Base-by-base conservation (phyloP, 2,329 filamentous ascomycete species). In the Scopulariopsis brevicaulis region DNA sequence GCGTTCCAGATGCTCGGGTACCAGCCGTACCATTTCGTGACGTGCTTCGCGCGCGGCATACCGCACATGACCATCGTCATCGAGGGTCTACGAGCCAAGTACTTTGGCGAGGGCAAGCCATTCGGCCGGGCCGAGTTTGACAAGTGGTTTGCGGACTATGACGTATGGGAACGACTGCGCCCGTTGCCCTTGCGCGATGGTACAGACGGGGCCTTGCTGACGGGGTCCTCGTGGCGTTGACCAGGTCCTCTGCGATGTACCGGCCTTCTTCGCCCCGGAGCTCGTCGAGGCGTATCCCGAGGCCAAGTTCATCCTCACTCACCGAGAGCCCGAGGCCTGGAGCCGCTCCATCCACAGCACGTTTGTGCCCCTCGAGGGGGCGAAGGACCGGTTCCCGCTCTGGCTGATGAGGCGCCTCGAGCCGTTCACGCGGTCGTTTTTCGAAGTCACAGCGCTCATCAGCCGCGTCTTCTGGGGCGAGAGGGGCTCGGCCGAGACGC, bases 231-330 rank as follows among this genome's bases (percentile, higher is more conserved):
- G 10, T 46, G 22, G 6, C 22, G 22, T 22, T 53, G 20, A 12
- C 18, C 34, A 57, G 55, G 35, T 35, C n/a, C 24, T 57, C 14
- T 52, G 50, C 28, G 55, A 53, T 43, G 24, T 53, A 7, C 80
- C 82, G 25, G 80, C 83, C 52, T 81, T 82, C 50, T 89, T 89
- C 64, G 82, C 82, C 57, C 79, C 84, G 68, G 85, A 89, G 68
- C 75, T 89, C 60, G 85, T 88, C 61, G 81, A 85, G 65, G 83
- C 84, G 15, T 89, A 89, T 67, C 86, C 86, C 1, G 82, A 88
- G 58, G 86, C 86, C 59, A 89, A 89, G 70, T 81, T 89, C 57
- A 78, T 90, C 54, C 73, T 89, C 61, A 86, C 83, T 15, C 84
- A 79, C 59, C 79, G 85, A 51, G 82, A 87, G 59, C 81, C 86